These are phyloP conservation scores for Hyphopichia burtonii DNA, from an alignment of 1,139 yeast genomes.

Conservation along the genomic window DNA sequence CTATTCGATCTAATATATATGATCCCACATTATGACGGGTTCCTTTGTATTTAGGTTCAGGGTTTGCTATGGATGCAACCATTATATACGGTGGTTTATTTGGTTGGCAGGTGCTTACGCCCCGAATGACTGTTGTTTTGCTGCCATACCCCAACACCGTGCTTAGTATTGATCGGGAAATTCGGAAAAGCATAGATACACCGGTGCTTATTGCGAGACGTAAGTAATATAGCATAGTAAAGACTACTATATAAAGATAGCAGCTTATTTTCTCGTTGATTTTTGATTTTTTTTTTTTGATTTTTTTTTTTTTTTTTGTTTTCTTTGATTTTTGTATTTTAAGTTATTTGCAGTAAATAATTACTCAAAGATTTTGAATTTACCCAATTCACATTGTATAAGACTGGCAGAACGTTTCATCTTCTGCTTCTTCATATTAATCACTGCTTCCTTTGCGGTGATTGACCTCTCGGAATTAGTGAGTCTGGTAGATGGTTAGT, in stretches of 20 bases:
- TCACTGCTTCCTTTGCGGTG: conserved; percentile 14
- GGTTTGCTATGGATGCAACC: conserved; percentile 75
- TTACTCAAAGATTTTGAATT: neutral
- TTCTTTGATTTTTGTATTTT: too few relatives aligned
- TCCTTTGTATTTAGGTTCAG: conserved; percentile 56
- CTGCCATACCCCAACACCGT: neutral
- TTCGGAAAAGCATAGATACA: neutral
- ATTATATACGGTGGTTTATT: conserved; percentile 29
- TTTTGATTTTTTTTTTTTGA: neutral
- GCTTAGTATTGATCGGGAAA: neutral
- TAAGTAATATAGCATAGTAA: conserved; percentile 1
- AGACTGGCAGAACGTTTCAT: conserved; percentile 15
- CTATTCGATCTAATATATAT: conserved; percentile 39
- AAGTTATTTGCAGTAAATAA: neutral
- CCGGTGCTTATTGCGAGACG: neutral
- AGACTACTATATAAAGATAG: too few relatives aligned
- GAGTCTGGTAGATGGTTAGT: too few relatives aligned
- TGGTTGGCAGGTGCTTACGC: conserved; percentile 6
- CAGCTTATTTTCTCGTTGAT: neutral
- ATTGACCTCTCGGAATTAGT: conserved; percentile 19
- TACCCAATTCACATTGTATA: conserved; percentile 12
- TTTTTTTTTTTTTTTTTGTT: conserved; percentile 9
- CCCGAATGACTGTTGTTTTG: neutral
- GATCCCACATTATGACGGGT: conserved; percentile 85
- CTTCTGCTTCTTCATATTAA: conserved; percentile 14